phyloP scores from a whole-genome alignment of 192 early-diverging fungal genomes.

The Endogone sp. region DNA sequence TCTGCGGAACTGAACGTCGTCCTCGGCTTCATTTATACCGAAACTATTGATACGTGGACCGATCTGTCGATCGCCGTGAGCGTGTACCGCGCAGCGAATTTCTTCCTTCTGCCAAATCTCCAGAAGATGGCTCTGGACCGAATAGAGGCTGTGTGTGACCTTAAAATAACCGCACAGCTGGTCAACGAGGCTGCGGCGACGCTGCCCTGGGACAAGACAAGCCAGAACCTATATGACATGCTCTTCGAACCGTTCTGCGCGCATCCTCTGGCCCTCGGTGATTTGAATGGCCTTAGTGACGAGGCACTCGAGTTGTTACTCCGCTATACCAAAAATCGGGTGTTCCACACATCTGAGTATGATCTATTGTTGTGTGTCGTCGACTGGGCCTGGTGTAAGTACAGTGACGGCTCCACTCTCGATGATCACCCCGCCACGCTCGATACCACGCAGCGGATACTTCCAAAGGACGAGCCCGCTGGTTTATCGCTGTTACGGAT shows the following conservation, averaged over 20 bases:
- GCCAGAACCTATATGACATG: neutral
- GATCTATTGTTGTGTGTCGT: neutral
- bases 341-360: neutral
- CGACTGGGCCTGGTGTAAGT: neutral
- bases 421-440: no score
- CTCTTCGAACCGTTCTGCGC: neutral
- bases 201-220: neutral
- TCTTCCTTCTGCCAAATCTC: neutral
- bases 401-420: neutral
- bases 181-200: neutral
- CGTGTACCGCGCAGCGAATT: neutral
- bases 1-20: neutral
- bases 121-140: neutral
- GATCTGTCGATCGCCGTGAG: neutral
- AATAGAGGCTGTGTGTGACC: neutral
- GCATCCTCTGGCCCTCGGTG: neutral
- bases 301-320: neutral
- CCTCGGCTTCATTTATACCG: neutral
- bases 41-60: no score
- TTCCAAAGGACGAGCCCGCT: neutral
- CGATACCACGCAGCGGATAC: no score
- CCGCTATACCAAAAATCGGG: neutral
- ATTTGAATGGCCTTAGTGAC: neutral
- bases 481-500: neutral
- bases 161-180: neutral